Base-by-base conservation (phyloP, 2,329 filamentous ascomycete genomes). In the Aspergillus tanneri region DNA sequence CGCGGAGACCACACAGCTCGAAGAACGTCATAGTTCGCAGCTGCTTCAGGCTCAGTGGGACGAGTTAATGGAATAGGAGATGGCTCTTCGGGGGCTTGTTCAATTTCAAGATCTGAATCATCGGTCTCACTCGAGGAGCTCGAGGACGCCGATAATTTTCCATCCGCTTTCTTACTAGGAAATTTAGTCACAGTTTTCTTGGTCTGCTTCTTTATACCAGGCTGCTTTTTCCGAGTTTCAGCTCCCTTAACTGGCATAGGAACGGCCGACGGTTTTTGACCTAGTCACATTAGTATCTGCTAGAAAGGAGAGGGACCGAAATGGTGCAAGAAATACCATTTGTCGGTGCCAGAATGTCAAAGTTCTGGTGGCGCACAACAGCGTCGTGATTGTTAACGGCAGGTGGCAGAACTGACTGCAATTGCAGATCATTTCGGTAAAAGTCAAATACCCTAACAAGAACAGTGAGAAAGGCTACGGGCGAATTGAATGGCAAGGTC, bases 1-100 rank as follows among this genome's bases (percentile, higher is more conserved):
- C 76, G 76, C 37, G 78, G 76, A 40, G 73, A 77, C 82, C 82
- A 85, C 9, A 83, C 75, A 23, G 81, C 80, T 62, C 81, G 80
- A 47, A 84, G 77, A 8, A 79, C 74, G 60, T 84, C 81, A 64
- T 84, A 85, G 45, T 75, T 72, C 11, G 76, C 75, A 35, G 74
- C 79, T 56, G 71, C 77, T 50, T 78, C 69, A 4, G 77, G 73
- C 37, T 80, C 77, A 28, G 69, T 72, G 8, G 82, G 78, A 21
- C 81, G 73, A 47, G 69, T 68, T 16, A 70, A 57, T 9, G 81
- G 78, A 6, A 84, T 64, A 18, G 82, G 82, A 12, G 78, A 80
- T 12, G 72, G 68, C 50, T 83, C 79, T 25, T 76, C 72, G 11
- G 77, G 73, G 16, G 71, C 70, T 18, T 34, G 30, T 45, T 78